Percentiles rank a stretch among this genome's conserved stretches.
Evolutionary conservation across 257 asterid genomes (phyloP).

Genomic region (Nicotiana tomentosiformis): DNA sequence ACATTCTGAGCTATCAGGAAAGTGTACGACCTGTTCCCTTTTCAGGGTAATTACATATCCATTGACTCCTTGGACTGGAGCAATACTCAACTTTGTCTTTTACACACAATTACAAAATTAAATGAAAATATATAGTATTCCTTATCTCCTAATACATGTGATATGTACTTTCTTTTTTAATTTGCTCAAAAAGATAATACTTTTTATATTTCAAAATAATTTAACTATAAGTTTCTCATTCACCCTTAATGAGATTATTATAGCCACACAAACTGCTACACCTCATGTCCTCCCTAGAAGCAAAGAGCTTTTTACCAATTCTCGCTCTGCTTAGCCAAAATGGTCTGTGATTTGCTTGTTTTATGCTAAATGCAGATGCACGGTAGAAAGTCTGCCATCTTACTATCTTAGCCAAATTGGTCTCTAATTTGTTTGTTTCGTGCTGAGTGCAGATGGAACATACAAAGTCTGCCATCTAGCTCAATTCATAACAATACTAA

Average conservation of each 20-base stretch:
- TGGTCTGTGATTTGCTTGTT: neutral
- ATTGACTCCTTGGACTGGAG: neutral
- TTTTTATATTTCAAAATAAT: too few relatives aligned
- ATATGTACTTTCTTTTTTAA: too few relatives aligned
- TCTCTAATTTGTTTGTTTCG: neutral
- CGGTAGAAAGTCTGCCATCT: neutral
- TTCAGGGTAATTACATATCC: neutral
- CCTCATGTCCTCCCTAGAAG: neutral
- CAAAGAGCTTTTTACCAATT: neutral
- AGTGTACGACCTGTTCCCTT: slow-evolving; percentile 1
- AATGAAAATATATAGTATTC: too few relatives aligned
- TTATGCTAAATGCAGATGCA: neutral
- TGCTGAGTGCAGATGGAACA: neutral
- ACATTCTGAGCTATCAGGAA: neutral
- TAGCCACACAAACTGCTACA: too few relatives aligned
- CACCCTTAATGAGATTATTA: too few relatives aligned
- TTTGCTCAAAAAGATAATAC: too few relatives aligned
- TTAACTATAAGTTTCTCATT: too few relatives aligned
- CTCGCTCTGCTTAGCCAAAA: neutral
- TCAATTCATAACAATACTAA: neutral
- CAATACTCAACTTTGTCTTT: neutral
- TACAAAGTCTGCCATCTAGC: too few relatives aligned
- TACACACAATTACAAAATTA: too few relatives aligned
- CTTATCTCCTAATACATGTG: too few relatives aligned
- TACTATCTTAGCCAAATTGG: neutral